Evolutionary conservation across 106 monocot genomes (phyloP).

Genomic region (Dactylorhiza incarnata): DNA sequence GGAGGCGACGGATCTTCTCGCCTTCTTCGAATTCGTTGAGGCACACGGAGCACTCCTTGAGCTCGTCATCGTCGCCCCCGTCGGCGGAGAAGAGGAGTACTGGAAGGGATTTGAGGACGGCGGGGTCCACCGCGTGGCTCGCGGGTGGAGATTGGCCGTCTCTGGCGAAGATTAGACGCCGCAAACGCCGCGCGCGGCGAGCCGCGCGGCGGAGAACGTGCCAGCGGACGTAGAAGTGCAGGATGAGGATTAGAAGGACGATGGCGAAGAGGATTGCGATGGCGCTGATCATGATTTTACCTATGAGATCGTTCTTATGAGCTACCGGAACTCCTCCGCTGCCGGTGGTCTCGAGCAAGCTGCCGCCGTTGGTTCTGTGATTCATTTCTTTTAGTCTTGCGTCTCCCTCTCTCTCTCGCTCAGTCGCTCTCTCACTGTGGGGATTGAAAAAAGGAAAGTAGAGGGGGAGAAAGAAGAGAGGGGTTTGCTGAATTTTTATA

Average conservation of each 20-base stretch:
- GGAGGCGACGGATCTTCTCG: slow-evolving; percentile 32
- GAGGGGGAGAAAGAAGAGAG: too few species aligned
- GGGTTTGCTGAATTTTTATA: too few species aligned
- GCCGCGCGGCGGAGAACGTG: slow-evolving; percentile 12
- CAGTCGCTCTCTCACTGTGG: neutral
- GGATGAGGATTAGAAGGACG: slow-evolving; percentile 27
- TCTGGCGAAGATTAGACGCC: slow-evolving; percentile 3
- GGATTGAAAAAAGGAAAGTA: neutral
- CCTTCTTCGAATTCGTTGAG: slow-evolving; percentile 32
- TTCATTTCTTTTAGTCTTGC: neutral
- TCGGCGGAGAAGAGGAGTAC: slow-evolving; percentile 14
- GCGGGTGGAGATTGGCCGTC: neutral
- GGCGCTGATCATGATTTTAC: slow-evolving; percentile 26
- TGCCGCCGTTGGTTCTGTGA: neutral
- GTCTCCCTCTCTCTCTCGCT: neutral
- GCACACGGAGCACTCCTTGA: slow-evolving; percentile 31
- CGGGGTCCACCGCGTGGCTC: slow-evolving; percentile 20
- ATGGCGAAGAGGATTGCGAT: slow-evolving; percentile 31
- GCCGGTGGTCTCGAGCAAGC: neutral
- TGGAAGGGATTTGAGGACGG: slow-evolving; percentile 28
- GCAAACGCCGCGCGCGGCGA: neutral
- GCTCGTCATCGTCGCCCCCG: neutral
- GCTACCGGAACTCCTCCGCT: neutral
- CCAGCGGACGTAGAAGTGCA: slow-evolving; percentile 33
- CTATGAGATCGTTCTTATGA: slow-evolving; percentile 17